A percentile compares a stretch with the other conserved stretches of the same genome.
phyloP scores from a whole-genome alignment of 2,329 filamentous ascomycete genomes.

The Fusarium udum region DNA sequence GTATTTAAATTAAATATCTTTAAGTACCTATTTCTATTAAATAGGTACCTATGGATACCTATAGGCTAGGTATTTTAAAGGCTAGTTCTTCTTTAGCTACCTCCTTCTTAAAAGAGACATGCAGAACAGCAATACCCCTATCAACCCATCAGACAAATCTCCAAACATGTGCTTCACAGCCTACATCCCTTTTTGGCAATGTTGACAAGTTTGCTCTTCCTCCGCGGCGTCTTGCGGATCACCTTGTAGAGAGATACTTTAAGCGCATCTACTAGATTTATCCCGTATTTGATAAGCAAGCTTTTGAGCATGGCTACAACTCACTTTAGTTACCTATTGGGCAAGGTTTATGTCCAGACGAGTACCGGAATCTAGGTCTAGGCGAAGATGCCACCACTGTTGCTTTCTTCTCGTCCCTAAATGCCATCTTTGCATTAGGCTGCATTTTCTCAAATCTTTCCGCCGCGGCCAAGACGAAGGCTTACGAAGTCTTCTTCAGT shows the following conservation, averaged over 20 bases:
- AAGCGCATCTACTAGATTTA: neutral
- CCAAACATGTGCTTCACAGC: neutral
- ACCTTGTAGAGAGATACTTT: neutral
- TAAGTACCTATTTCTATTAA: too few relatives aligned
- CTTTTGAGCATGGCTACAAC: neutral
- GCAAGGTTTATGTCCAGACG: neutral
- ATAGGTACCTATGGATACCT: too few relatives aligned
- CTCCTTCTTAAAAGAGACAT: neutral
- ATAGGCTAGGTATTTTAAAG: too few relatives aligned
- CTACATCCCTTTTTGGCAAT: neutral
- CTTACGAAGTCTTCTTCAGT: neutral
- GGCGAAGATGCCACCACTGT: neutral
- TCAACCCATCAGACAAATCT: accelerated
- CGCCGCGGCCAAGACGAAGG: neutral
- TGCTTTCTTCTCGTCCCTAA: neutral
- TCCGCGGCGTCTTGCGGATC: neutral
- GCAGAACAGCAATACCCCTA: neutral
- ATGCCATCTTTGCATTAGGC: neutral
- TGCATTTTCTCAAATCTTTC: neutral
- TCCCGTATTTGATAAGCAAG: neutral
- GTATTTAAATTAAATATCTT: too few relatives aligned
- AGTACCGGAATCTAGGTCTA: neutral
- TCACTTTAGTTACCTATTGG: neutral
- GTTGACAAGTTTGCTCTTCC: neutral
- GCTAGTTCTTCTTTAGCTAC: too few relatives aligned